Conservation (phyloP, 2,329 filamentous ascomycete species). For the Cercospora sp. region DNA sequence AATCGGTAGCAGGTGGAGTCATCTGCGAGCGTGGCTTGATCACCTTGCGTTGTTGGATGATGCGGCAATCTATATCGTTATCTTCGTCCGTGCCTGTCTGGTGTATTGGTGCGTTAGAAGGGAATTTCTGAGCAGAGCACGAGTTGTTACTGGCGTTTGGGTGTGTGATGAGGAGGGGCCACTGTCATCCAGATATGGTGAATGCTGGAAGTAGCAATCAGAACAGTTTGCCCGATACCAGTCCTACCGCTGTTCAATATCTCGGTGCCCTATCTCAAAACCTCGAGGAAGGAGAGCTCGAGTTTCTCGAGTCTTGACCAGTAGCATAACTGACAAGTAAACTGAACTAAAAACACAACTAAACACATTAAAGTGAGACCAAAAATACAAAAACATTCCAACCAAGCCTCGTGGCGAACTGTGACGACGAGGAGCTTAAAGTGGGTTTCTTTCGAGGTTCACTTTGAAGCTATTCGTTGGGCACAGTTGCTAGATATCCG, state of each 20-base stretch:
- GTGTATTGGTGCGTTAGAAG: neutral
- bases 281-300: neutral
- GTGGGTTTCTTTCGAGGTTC: neutral
- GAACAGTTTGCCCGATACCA: neutral
- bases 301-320: neutral
- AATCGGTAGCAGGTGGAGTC: neutral
- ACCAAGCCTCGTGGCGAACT: neutral
- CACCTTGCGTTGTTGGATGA: conserved; percentile 18
- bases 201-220: neutral
- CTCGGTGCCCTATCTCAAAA: too few relatives aligned
- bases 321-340: neutral
- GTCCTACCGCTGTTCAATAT: neutral
- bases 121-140: neutral
- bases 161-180: neutral
- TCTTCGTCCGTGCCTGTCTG: neutral
- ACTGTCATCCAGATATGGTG: neutral
- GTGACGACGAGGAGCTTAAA: neutral
- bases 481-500: neutral
- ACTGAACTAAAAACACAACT: neutral
- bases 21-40: conserved; percentile 10
- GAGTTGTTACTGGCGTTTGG: neutral
- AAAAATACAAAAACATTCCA: neutral
- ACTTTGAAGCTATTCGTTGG: neutral
- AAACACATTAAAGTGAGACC: neutral
- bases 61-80: neutral